These are phyloP conservation scores for Nemania sp. DNA, from an alignment of 2,329 filamentous ascomycete genomes.

Conservation along the genomic window DNA sequence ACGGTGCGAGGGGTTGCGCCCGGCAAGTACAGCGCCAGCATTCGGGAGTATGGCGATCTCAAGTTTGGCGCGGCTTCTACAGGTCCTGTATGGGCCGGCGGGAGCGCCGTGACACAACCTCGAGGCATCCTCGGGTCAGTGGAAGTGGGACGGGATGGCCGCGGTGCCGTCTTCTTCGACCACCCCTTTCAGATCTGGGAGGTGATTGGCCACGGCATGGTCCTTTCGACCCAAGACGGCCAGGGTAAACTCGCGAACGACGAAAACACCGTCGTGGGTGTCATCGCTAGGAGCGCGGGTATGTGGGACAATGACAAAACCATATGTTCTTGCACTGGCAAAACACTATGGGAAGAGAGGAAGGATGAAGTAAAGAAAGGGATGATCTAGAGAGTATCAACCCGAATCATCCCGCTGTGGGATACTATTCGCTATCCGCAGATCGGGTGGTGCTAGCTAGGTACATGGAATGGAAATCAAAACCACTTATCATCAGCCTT, in stretches of 20 bases:
- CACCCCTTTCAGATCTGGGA: conserved; percentile 90
- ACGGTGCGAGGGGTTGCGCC: conserved; percentile 81
- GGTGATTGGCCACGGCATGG: conserved; percentile 90
- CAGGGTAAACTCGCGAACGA: conserved; percentile 72
- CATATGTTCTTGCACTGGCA: conserved; percentile 95
- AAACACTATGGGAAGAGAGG: conserved; percentile 97
- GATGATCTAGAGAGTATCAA: conserved; percentile 70
- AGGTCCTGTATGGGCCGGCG: conserved; percentile 75
- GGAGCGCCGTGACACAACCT: conserved; percentile 48
- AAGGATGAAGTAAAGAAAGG: conserved; percentile 86
- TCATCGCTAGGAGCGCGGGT: conserved; percentile 94
- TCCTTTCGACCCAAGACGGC: conserved; percentile 71
- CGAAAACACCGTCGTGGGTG: conserved; percentile 83
- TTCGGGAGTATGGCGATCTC: conserved; percentile 86
- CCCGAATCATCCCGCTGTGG: background rate
- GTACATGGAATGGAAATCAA: background rate
- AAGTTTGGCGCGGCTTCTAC: conserved; percentile 81
- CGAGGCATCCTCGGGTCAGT: conserved; percentile 71
- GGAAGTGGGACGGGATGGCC: conserved; percentile 73
- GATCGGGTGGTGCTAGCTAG: background rate
- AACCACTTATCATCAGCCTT: conserved; percentile 5
- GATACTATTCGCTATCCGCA: background rate
- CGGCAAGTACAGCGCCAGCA: conserved; percentile 81
- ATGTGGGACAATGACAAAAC: conserved; percentile 99
- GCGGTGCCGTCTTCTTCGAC: conserved; percentile 80